Evolutionary conservation across 768 basidiomycete species (phyloP), one percentile per base, ranked within the genome.

Genomic region (Russula griseocarnosa): DNA sequence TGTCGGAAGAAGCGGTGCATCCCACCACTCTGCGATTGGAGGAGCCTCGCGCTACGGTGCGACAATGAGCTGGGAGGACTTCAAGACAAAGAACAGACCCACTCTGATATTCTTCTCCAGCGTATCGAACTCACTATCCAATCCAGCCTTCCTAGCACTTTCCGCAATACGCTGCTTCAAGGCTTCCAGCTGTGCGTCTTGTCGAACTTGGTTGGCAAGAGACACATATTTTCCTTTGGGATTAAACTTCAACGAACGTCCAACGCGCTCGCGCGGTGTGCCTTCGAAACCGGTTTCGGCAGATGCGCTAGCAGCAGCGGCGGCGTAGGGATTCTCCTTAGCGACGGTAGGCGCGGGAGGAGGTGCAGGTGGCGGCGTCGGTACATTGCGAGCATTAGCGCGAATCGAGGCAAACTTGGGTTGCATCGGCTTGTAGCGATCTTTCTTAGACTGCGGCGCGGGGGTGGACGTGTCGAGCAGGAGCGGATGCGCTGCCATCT

Each of bases 321-420:
- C 81, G 0, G 88, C 82, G 70, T 98, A 96, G 0, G 95, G 95
- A 72, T 96, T 98, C 20, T 82, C 81, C 3, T 79, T 75, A 2
- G 75, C 69, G 1, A 71, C 65, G 3, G 70, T 71, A 51, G 83
- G 73, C 13, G 73, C 70, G 13, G 74, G 71, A 0, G 73, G n/a
- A n/a, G n/a, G 73, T 8, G 72, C 79, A 13, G 74, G 79, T 3
- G 75, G 84, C 3, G 89, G 85, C 0, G 86, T 85, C 5, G 89
- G 85, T 3, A 79, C 79, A 63, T 85, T 88, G n/a, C 92, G 85
- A 10, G 82, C 82, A 69, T 96, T 95, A 6, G 90, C 90, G 81
- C 89, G 94, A 75, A 96, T 94, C 3, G 93, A 92, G 0, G 95
- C 92, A 74, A 98, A 99, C 75, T 99, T 99, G 55, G 97, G 97